Percentiles rank a stretch among this genome's conserved stretches.
Evolutionary conservation across 352 stramenopile species (phyloP).

Genomic region (Pythium dissimile): DNA sequence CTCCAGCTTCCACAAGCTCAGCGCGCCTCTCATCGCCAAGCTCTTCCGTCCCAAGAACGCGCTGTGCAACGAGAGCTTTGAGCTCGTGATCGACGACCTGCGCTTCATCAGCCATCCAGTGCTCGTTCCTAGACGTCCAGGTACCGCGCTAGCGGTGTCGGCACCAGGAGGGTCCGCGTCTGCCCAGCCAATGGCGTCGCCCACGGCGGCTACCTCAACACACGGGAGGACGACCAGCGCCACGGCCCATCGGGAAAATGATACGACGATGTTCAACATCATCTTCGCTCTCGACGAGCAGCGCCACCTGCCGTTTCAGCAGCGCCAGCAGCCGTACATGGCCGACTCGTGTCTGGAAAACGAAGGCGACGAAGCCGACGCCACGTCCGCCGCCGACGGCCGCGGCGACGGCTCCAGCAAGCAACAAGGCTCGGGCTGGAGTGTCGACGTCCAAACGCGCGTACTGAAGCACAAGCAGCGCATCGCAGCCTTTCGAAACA

Average conservation of each 20-base stretch:
- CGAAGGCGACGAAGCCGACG: constrained; percentile 23
- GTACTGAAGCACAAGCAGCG: constrained; percentile 29
- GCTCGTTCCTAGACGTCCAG: constrained; percentile 43
- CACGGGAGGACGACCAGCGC: not conserved
- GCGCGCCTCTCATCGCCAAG: constrained; percentile 74
- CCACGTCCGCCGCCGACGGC: not conserved
- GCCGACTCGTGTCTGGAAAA: not conserved
- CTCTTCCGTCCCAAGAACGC: constrained; percentile 87
- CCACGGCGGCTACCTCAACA: not conserved
- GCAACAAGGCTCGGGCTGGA: not conserved
- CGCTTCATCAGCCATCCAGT: constrained; percentile 86
- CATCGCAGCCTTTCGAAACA: constrained; percentile 56
- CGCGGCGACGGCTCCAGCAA: not conserved
- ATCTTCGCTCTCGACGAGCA: constrained; percentile 79
- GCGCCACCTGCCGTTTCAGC: constrained; percentile 22
- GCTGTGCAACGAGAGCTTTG: constrained; percentile 84
- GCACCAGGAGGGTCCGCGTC: not conserved
- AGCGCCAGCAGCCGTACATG: constrained; percentile 10
- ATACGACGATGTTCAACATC: constrained; percentile 88
- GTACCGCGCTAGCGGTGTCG: not conserved
- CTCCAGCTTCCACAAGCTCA: constrained; percentile 78
- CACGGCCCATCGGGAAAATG: constrained; percentile 24
- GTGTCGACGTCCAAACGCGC: constrained; percentile 1
- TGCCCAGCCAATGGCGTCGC: not conserved
- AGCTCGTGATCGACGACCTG: constrained; percentile 85